phyloP scores from a whole-genome alignment of 192 early-diverging fungal species.

The Umbelopsis sp. region DNA sequence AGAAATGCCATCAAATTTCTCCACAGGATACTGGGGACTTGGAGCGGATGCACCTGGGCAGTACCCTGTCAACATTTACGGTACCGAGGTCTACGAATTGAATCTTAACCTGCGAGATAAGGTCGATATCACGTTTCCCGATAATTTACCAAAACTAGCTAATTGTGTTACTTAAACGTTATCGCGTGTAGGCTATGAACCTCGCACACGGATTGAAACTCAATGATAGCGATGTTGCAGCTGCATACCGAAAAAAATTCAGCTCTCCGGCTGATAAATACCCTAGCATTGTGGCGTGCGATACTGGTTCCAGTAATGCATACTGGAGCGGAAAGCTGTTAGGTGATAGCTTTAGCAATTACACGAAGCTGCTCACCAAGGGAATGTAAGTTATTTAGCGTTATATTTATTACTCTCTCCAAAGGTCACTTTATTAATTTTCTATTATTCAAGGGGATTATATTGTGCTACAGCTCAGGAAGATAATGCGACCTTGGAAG shows the following conservation, averaged over 20 bases:
- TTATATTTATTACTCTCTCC: too few species aligned
- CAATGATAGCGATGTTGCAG: not conserved
- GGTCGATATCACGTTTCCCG: not conserved
- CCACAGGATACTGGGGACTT: constrained; percentile 5
- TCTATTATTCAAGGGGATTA: not conserved
- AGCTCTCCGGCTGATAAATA: constrained; percentile 10
- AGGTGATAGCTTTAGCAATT: constrained; percentile 18
- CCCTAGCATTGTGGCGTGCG: not conserved
- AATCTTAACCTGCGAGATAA: constrained; percentile 11
- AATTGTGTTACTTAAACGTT: not conserved
- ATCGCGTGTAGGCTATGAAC: not conserved
- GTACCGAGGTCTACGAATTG: constrained; percentile 12
- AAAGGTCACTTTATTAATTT: not conserved
- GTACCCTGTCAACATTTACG: constrained; percentile 6
- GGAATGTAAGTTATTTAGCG: not conserved
- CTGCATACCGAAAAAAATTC: not conserved
- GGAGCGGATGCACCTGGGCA: not conserved
- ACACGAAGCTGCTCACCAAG: not conserved
- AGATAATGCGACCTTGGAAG: constrained; percentile 22
- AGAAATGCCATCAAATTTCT: constrained; percentile 18
- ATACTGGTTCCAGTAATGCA: not conserved
- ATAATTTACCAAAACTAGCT: not conserved
- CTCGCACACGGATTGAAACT: constrained; percentile 3
- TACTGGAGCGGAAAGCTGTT: not conserved
- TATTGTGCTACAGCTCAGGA: constrained; percentile 22